Evolutionary conservation across 2,329 filamentous ascomycete species (phyloP), one percentile per base, ranked within the genome.

Genomic region (Harringtonia aguacate): DNA sequence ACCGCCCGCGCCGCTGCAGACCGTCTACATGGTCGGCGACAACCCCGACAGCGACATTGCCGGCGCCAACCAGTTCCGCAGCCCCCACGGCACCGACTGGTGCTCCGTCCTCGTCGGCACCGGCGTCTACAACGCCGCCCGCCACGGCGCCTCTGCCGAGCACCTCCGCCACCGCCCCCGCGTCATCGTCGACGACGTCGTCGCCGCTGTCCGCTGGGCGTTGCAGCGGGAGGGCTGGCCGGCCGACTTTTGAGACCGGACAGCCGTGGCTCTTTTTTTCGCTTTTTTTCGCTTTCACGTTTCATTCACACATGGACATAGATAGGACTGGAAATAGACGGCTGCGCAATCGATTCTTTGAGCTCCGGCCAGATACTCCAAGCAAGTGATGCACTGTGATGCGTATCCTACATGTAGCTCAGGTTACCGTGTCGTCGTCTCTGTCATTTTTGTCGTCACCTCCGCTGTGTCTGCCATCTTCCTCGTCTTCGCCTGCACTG

Each of bases 1-100:
- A n/a, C n/a, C 62, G 3, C 30, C 30, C 10, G 60, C 56, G 18
- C 70, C 73, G n/a, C 62, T 95, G 44, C 70, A 72, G 55, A 75
- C 73, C 36, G 88, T 97, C 12, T 97, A 94, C 63, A 97, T 97
- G 90, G 77, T 97, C 35, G 92, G 92, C 7, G 85, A 90, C 57
- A 90, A 90, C 56, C 84, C 85, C 6, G 86, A 86, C 57, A 92
- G 84, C 53, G 92, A 98, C 60, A 95, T 98, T 52, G 70, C 77
- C 6, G 92, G 92, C 7, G 89, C 86, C 18, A 94, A 94, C 58
- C 72, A 75, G 37, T 95, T 84, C 57, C 56, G 66, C 36, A 85
- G 82, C 49, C 66, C 72, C 4, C 63, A 73, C 45, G 81, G 81
- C 9, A 84, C 56, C 13, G 53, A 57, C 48, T 62, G 59, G 59